Conservation (phyloP, 306 rosid genomes). For the Senna siamea region DNA sequence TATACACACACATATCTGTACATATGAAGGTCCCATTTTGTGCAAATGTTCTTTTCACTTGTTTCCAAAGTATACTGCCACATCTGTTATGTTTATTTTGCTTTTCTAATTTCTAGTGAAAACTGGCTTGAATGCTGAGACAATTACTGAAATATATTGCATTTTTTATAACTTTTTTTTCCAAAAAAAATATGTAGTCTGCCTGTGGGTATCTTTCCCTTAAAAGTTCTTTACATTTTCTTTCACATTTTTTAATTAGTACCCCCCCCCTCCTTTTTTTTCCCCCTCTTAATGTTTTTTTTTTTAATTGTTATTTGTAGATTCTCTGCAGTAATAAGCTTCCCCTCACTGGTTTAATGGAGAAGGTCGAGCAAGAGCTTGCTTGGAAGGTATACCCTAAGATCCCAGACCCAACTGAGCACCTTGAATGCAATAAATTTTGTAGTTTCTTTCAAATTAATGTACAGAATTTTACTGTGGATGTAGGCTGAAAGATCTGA, state of each 20-base stretch:
- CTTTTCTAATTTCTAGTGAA: slow-evolving; percentile 17
- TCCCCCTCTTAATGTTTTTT: not conserved
- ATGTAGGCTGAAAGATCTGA: slow-evolving; percentile 92
- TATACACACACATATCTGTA: too few relatives aligned
- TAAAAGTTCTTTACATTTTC: slow-evolving; percentile 19
- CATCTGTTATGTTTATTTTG: not conserved
- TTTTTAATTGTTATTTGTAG: slow-evolving; percentile 46
- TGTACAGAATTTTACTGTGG: slow-evolving; percentile 33
- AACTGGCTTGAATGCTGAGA: slow-evolving; percentile 4
- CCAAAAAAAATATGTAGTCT: not conserved
- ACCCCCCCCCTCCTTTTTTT: not conserved
- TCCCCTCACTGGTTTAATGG: slow-evolving; percentile 88
- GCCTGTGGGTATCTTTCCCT: slow-evolving; percentile 18
- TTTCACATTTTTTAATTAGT: slow-evolving; percentile 11
- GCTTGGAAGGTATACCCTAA: slow-evolving; percentile 76
- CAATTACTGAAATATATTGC: not conserved
- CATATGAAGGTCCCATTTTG: slow-evolving; percentile 18
- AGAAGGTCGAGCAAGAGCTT: slow-evolving; percentile 98
- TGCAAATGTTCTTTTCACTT: slow-evolving; percentile 19
- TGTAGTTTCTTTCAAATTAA: slow-evolving; percentile 27
- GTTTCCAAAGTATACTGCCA: slow-evolving; percentile 15
- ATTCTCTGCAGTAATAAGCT: slow-evolving; percentile 87
- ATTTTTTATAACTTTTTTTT: not conserved
- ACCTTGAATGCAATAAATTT: slow-evolving; percentile 30
- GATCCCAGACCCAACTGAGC: slow-evolving; percentile 34